phyloP scores from a whole-genome alignment of 805 yeast species.

The Sugiyamaella marilandica region DNA sequence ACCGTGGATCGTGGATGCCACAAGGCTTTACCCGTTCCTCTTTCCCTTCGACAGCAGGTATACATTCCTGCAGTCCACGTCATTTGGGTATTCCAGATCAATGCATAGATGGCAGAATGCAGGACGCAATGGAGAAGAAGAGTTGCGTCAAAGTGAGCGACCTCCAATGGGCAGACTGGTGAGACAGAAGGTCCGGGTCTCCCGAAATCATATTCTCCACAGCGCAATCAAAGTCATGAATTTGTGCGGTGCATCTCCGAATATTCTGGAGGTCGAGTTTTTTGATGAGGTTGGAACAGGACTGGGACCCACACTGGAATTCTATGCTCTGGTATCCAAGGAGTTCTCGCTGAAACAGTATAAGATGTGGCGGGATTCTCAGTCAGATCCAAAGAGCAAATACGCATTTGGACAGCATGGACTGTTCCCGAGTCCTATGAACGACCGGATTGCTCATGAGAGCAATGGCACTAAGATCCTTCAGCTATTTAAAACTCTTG shows the following conservation, averaged over 20 bases:
- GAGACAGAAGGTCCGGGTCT: constrained; percentile 73
- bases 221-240: constrained; percentile 77
- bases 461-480: constrained; percentile 41
- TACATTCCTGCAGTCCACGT: constrained; percentile 75
- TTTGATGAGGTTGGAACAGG: constrained; percentile 94
- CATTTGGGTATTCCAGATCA: constrained; percentile 83
- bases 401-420: constrained; percentile 47
- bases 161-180: constrained; percentile 60
- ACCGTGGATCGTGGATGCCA: constrained; percentile 72
- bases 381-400: constrained; percentile 22
- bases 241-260: constrained; percentile 72
- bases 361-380: constrained; percentile 62
- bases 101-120: constrained; percentile 67
- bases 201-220: constrained; percentile 63
- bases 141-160: constrained; percentile 19
- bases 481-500: constrained; percentile 60
- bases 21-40: constrained; percentile 70
- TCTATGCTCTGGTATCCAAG: constrained; percentile 74
- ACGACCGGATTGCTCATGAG: constrained; percentile 22
- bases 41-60: constrained; percentile 80
- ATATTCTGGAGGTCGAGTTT: constrained; percentile 80
- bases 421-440: constrained; percentile 68
- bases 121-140: constrained; percentile 37
- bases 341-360: constrained; percentile 59
- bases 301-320: constrained; percentile 91